Evolutionary conservation across 106 monocot species (phyloP), one percentile per base, ranked within the genome.

Genomic region (Ottelia alismoides): DNA sequence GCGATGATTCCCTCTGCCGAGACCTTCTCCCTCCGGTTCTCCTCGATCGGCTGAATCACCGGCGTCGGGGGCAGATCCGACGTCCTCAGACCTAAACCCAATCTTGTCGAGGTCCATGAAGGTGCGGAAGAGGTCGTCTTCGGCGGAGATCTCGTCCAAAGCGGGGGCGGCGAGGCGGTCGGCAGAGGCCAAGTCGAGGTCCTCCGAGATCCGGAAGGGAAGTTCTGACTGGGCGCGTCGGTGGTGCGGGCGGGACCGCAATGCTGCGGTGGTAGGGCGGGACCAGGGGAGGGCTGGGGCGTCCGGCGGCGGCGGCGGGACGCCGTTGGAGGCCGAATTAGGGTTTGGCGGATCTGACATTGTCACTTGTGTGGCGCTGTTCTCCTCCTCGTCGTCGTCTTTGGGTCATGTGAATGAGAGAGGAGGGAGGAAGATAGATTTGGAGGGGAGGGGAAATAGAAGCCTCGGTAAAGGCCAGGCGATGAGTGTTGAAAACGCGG

Each of bases 71-170:
- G 67, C 68, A 18, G 77, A 78, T 61, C 63, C 75, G 43, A 63
- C 61, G 11, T 57, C 74, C 20, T 74, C 79, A 27, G 67, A 22
- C 49, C 62, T 66, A 27, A 48, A 57, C 2, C 66, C 70, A 21
- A 80, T 75, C 71, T 75, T 80, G 63, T 80, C 74, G 4, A 80
- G 66, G 59, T 80, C 80, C 71, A 80, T 75, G 59, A 57, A 80
- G 11, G 80, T 68, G 31, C 60, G 52, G 55, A 80, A 67, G 2
- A 70, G 58, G 28, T 76, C 76, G 43, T 80, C 80, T 57, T 80
- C 80, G 19, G 65, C 59, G 49, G 44, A 72, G 51, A 69, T 56
- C 30, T 78, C 78, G 20, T 73, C 78, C 47, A 60, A 55, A 51
- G 61, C 66, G 14, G 72, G 47, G 14, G 56, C 30, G 21, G 25